Base-by-base conservation (phyloP, 2,329 filamentous ascomycete species). In the Penicillium decumbens region DNA sequence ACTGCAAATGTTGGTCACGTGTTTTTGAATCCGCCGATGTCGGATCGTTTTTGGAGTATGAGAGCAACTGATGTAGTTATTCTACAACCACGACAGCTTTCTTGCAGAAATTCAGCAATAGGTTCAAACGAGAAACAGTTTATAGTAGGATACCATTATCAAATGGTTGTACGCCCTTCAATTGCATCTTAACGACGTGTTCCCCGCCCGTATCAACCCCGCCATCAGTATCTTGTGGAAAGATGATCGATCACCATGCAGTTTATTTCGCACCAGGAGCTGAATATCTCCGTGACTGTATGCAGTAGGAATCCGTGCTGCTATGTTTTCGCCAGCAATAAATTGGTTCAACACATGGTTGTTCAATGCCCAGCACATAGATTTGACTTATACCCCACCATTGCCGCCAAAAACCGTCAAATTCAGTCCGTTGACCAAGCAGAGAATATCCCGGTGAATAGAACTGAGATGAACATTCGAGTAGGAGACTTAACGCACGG, bases 341-440 rank as follows among this genome's bases (percentile, higher is more conserved):
- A 20, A 33, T 20, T 8, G 18, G 4, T 24, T 20, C 30, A n/a
- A 6, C 9, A 18, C 20, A 29, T 30, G 28, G 23, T 30, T 37
- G 12, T 9, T 35, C 23, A 42, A 42, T 35, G 23, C 13, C n/a
- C 24, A 1, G 20, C 37, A 20, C 37, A 25, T 38, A 32, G 32
- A 29, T 15, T 46, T 51, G 47, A 53, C 51, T 55, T 52, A 51
- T 55, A 53, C 56, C 55, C 56, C 56, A 45, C 56, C 45, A 57
- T 53, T 37, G 35, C 43, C 44, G 48, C 49, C 45, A 49, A 28
- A 41, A 49, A 45, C 47, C 28, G 20, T 30, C 15, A 18, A 43
- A 41, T 24, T 10, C 33, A 37, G 3, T 13, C 40, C 42, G 50
- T 49, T 54, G 43, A 32, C 30, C 27, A 4, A 4, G 7, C 7